Evolutionary conservation across 2,329 filamentous ascomycete genomes (phyloP).

Genomic region (Neocatenulostroma microsporum): DNA sequence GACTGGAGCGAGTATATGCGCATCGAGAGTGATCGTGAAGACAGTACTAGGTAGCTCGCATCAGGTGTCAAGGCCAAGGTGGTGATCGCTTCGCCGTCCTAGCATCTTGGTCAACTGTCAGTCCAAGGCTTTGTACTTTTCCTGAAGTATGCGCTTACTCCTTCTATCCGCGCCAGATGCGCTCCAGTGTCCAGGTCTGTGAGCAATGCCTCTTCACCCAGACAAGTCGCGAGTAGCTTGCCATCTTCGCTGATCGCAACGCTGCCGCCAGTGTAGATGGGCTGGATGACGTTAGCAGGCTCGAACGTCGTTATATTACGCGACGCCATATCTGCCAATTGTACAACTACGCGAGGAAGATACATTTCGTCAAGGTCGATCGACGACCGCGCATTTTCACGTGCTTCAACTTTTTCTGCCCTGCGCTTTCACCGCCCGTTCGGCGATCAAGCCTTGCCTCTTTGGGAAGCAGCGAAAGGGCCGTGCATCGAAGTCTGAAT

Average conservation of each 20-base stretch:
- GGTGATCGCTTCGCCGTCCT: constrained; percentile 63
- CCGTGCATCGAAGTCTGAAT: no score
- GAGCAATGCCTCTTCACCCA: constrained; percentile 87
- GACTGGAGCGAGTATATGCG: constrained; percentile 70
- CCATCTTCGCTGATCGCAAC: constrained; percentile 76
- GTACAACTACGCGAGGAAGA: no score
- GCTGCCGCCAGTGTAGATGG: constrained; percentile 87
- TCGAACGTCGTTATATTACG: constrained; percentile 97
- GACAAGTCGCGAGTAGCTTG: constrained; percentile 72
- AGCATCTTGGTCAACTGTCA: constrained; percentile 33
- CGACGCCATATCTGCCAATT: constrained; percentile 44
- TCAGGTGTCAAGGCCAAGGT: constrained; percentile 76
- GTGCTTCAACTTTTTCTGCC: constrained; percentile 5
- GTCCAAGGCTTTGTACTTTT: constrained; percentile 16
- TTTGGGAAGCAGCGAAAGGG: background rate
- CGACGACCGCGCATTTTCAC: background rate
- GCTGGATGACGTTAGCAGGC: constrained; percentile 71
- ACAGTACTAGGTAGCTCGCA: constrained; percentile 78
- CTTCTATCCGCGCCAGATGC: constrained; percentile 78
- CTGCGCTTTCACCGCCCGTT: background rate
- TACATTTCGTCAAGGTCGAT: no score
- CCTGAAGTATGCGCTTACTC: constrained; percentile 49
- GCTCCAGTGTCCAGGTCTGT: constrained; percentile 76
- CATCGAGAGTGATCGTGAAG: constrained; percentile 94
- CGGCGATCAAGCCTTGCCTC: no score